These are phyloP conservation scores for Macrocybe gigantea DNA, from an alignment of 768 basidiomycete species.

Conservation along the genomic window DNA sequence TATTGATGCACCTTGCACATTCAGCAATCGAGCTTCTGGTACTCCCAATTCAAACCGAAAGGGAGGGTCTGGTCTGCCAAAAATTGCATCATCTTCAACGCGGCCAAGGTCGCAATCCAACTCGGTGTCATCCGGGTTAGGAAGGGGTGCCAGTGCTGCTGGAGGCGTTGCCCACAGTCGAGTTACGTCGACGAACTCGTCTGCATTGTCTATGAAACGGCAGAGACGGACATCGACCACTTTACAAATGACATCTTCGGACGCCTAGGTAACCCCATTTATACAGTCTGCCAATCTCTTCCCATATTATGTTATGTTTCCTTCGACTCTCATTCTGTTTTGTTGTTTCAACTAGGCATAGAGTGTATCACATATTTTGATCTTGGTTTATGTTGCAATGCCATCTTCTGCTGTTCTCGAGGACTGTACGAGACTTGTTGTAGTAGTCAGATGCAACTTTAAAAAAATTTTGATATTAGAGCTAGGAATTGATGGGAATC, in stretches of 20 bases:
- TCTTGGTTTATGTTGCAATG: neutral
- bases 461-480: no score
- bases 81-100: slow-evolving; percentile 68
- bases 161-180: slow-evolving; percentile 10
- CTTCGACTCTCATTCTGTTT: no score
- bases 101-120: slow-evolving; percentile 72
- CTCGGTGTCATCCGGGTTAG: slow-evolving; percentile 42
- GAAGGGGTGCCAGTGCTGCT: slow-evolving; percentile 17
- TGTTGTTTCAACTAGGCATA: neutral
- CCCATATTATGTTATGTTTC: neutral
- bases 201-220: slow-evolving; percentile 59
- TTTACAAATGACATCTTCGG: slow-evolving; percentile 34
- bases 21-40: slow-evolving; percentile 78
- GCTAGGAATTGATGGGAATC: no score
- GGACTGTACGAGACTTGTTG: slow-evolving; percentile 3
- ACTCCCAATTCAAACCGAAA: slow-evolving; percentile 60
- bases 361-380: slow-evolving; percentile 2
- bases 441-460: no score
- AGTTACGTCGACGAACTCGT: slow-evolving; percentile 22
- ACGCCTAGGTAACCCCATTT: slow-evolving; percentile 15
- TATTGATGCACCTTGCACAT: slow-evolving; percentile 1
- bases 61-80: slow-evolving; percentile 54
- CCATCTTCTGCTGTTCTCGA: slow-evolving; percentile 1
- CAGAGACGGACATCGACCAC: slow-evolving; percentile 74
- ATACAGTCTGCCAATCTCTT: neutral